Percentiles rank a stretch among this genome's conserved stretches.
These are phyloP conservation scores for Eucalyptus pauciflora DNA, from an alignment of 345 rosid species.

Conservation along the genomic window DNA sequence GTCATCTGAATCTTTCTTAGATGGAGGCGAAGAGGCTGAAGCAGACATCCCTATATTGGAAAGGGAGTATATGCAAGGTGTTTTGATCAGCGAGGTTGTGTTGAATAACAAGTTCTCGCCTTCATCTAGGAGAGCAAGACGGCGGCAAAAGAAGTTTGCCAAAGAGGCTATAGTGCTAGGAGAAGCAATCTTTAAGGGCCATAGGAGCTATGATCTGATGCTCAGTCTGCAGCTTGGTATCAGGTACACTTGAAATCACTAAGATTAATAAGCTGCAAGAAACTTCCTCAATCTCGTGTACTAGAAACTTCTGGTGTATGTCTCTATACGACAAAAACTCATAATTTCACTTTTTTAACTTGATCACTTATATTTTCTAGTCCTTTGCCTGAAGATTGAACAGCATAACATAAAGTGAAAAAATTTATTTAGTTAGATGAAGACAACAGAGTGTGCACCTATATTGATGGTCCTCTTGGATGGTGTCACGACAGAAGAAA, in stretches of 20 bases:
- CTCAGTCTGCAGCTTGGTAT: conserved; percentile 94
- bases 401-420: background rate
- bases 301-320: background rate
- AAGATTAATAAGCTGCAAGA: background rate
- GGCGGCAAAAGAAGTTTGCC: conserved; percentile 50
- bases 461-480: background rate
- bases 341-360: background rate
- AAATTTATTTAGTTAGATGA: background rate
- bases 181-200: conserved; percentile 93
- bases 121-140: conserved; percentile 67
- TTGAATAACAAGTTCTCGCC: conserved; percentile 52
- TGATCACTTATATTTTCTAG: background rate
- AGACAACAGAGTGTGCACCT: background rate
- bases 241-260: conserved; percentile 28
- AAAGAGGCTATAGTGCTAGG: conserved; percentile 90
- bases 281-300: background rate
- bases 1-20: conserved; percentile 29
- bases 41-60: conserved; percentile 58
- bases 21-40: conserved; percentile 25
- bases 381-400: background rate
- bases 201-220: conserved; percentile 95
- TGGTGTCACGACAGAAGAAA: background rate
- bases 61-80: conserved; percentile 97
- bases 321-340: background rate
- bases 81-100: conserved; percentile 84